Conservation (phyloP, 2,329 filamentous ascomycete species). For the Penicillium sp. region DNA sequence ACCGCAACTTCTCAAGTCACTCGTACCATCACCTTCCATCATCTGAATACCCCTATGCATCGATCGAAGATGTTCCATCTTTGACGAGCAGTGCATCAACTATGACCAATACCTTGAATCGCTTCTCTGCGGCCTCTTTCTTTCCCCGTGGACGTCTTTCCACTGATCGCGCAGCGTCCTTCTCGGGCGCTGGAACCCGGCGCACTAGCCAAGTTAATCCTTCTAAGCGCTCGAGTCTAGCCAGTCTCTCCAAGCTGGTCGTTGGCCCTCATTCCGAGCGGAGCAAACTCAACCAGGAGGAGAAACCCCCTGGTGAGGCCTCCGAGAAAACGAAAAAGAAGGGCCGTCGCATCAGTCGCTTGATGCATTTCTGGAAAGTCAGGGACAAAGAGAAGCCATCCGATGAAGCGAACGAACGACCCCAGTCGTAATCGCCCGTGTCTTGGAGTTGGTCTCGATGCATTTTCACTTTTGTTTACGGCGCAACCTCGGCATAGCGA, state of each 20-base stretch:
- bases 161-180: conserved; percentile 48
- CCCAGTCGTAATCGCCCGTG: conserved; percentile 20
- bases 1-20: conserved; percentile 41
- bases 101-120: conserved; percentile 45
- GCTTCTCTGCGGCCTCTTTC: conserved; percentile 45
- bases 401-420: conserved; percentile 24
- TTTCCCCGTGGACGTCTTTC: conserved; percentile 44
- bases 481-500: conserved; percentile 32
- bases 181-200: conserved; percentile 42
- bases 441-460: conserved; percentile 17
- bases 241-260: conserved; percentile 51
- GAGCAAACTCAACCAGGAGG: conserved; percentile 48
- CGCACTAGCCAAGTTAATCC: conserved; percentile 43
- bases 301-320: conserved; percentile 45
- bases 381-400: conserved; percentile 47
- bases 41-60: conserved; percentile 44
- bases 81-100: conserved; percentile 53
- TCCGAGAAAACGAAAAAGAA: conserved; percentile 47
- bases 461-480: conserved; percentile 25
- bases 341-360: conserved; percentile 47
- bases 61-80: conserved; percentile 53
- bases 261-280: conserved; percentile 46
- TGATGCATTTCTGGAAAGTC: conserved; percentile 53
- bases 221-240: conserved; percentile 51
- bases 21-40: conserved; percentile 39